Percentiles rank a stretch among this genome's conserved stretches.
Evolutionary conservation across 306 rosid genomes (phyloP).

Genomic region (Ochetophila trinervis): DNA sequence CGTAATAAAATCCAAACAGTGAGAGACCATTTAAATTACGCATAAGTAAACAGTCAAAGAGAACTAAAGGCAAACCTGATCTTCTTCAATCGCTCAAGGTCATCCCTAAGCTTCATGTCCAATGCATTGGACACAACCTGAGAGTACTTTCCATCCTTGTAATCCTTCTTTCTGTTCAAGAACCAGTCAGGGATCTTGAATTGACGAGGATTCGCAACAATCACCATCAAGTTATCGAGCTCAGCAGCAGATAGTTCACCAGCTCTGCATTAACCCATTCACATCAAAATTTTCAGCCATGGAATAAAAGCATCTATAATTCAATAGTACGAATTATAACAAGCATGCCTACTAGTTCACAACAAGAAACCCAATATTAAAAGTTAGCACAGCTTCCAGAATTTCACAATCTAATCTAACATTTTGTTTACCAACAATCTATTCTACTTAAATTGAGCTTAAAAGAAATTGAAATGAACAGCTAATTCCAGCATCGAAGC

Average conservation of each 20-base stretch:
- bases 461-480: too few relatives aligned
- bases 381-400: too few relatives aligned
- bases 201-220: constrained; percentile 63
- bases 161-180: constrained; percentile 72
- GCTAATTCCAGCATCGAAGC: too few relatives aligned
- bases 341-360: too few relatives aligned
- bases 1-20: too few relatives aligned
- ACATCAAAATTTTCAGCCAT: background rate
- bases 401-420: too few relatives aligned
- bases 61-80: constrained; percentile 43
- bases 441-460: too few relatives aligned
- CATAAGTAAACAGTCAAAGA: too few relatives aligned
- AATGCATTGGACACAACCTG: constrained; percentile 72
- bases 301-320: background rate
- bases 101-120: constrained; percentile 88
- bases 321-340: too few relatives aligned
- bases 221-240: constrained; percentile 56
- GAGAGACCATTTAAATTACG: too few relatives aligned
- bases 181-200: constrained; percentile 84
- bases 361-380: too few relatives aligned
- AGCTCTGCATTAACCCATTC: constrained; percentile 42
- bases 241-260: constrained; percentile 62
- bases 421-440: too few relatives aligned
- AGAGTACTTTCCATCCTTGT: constrained; percentile 69
- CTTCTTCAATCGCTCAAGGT: constrained; percentile 87